A percentile compares a stretch with the other conserved stretches of the same genome.
Evolutionary conservation across 2,329 filamentous ascomycete genomes (phyloP).

Genomic region (Epicoccum sorghinum): DNA sequence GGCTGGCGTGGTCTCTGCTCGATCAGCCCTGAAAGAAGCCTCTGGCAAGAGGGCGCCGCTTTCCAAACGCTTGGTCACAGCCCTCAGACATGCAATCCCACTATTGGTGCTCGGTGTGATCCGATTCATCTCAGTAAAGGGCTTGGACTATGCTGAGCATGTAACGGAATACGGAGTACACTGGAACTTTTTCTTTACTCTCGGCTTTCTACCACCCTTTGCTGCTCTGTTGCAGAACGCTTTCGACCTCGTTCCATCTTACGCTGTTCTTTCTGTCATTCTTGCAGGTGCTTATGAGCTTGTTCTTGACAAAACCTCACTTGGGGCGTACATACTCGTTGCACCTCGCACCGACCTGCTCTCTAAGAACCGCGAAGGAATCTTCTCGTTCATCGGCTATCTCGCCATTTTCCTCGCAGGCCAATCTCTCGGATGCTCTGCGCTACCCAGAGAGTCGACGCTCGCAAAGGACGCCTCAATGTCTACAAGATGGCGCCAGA

Average conservation of each 20-base stretch:
- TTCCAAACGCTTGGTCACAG: slow-evolving; percentile 64
- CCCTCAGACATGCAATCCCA: slow-evolving; percentile 81
- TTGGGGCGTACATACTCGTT: slow-evolving; percentile 82
- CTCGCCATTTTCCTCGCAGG: slow-evolving; percentile 93
- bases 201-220: slow-evolving; percentile 86
- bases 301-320: slow-evolving; percentile 71
- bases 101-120: slow-evolving; percentile 80
- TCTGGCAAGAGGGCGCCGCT: slow-evolving; percentile 59
- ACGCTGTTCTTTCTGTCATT: slow-evolving; percentile 73
- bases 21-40: slow-evolving; percentile 75
- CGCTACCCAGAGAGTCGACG: slow-evolving; percentile 67
- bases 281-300: slow-evolving; percentile 75
- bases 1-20: slow-evolving; percentile 85
- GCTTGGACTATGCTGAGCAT: slow-evolving; percentile 94
- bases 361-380: slow-evolving; percentile 89
- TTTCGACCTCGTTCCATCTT: slow-evolving; percentile 74
- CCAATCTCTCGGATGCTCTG: slow-evolving; percentile 79
- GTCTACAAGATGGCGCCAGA: slow-evolving; percentile 57
- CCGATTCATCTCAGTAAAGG: slow-evolving; percentile 87
- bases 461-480: slow-evolving; percentile 51
- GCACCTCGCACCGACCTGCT: slow-evolving; percentile 79
- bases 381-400: slow-evolving; percentile 95
- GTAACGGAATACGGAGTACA: slow-evolving; percentile 97
- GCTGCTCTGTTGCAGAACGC: slow-evolving; percentile 80
- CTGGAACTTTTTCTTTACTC: slow-evolving; percentile 99